Evolutionary conservation across 1,284 basidiomycete species (phyloP), one percentile per base, ranked within the genome.

Genomic region (Apiotrichum porosum): DNA sequence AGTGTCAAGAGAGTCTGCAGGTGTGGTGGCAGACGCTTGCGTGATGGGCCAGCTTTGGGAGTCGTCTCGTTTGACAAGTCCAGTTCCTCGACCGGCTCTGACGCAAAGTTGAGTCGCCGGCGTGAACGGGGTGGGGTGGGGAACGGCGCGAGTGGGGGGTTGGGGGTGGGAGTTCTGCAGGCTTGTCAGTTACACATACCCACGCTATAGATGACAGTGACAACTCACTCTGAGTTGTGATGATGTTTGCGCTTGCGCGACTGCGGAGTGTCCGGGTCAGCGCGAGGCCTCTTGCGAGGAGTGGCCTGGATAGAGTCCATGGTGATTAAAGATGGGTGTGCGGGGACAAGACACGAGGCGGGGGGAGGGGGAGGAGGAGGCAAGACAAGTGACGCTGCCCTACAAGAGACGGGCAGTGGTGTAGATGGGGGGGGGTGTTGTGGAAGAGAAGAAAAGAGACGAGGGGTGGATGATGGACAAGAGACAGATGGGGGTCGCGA

Each of bases 1-100:
- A 74, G 58, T 6, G 58, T 53, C 12, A 74, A 51, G 6, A 75
- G 60, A 12, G 62, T 66, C 37, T 69, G 60, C 9, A 73, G 62
- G 45, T 72, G 68, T 1, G 57, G 50, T 6, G 73, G 73, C 2
- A 74, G 64, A 37, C 19, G 44, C 22, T 41, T 30, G 9, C 13
- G 17, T 13, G 37, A 24, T 4, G 23, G 12, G 3, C 14, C 23
- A 23, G 37, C 19, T 10, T n/a, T 24, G 5, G 35, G 21, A 21
- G 15, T 26, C n/a, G n/a, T n/a, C n/a, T n/a, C n/a, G n/a, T n/a
- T n/a, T n/a, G n/a, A n/a, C n/a, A n/a, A n/a, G n/a, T n/a, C n/a
- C n/a, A n/a, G n/a, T n/a, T 28, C 26, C 26, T 41, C 39, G 18
- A 18, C 12, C 39, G 17, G 28, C 14, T 31, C 28, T 23, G 18